Conservation (phyloP, 495 filamentous ascomycete genomes). For the Lasiosphaeria hispida region DNA sequence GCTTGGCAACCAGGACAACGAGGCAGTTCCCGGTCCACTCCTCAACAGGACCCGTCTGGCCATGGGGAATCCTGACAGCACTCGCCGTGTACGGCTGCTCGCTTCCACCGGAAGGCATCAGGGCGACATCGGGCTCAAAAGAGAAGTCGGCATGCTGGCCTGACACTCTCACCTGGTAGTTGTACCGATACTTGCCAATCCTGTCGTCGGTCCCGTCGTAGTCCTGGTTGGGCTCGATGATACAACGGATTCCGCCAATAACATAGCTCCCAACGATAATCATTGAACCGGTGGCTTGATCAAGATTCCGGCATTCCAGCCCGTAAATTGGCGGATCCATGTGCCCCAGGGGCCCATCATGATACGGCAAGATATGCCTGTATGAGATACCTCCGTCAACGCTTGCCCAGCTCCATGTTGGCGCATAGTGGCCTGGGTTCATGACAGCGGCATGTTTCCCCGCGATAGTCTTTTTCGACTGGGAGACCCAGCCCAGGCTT, state of each 20-base stretch:
- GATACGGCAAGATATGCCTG: not conserved
- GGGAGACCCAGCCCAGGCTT: constrained; percentile 5
- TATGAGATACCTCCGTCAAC: constrained; percentile 7
- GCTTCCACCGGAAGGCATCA: not conserved
- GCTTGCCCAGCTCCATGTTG: constrained; percentile 16
- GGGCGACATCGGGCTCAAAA: not conserved
- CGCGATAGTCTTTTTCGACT: not conserved
- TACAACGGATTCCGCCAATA: not conserved
- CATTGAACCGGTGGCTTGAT: not conserved
- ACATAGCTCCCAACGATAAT: not conserved
- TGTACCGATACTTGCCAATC: not conserved
- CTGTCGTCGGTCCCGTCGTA: not conserved
- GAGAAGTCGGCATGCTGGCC: not conserved
- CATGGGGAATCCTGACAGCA: not conserved
- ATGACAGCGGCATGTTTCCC: not conserved
- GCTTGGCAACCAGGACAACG: not conserved
- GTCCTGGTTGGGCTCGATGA: not conserved
- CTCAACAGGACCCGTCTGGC: not conserved
- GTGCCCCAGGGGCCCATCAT: not conserved
- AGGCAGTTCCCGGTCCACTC: constrained; percentile 8
- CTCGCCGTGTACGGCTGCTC: not conserved
- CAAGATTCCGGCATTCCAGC: not conserved
- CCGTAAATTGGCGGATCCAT: constrained; percentile 1
- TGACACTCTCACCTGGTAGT: not conserved
- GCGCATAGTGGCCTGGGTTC: constrained; percentile 10